Evolutionary conservation across 768 basidiomycete species (phyloP).

Genomic region (Boletus rubropictus): DNA sequence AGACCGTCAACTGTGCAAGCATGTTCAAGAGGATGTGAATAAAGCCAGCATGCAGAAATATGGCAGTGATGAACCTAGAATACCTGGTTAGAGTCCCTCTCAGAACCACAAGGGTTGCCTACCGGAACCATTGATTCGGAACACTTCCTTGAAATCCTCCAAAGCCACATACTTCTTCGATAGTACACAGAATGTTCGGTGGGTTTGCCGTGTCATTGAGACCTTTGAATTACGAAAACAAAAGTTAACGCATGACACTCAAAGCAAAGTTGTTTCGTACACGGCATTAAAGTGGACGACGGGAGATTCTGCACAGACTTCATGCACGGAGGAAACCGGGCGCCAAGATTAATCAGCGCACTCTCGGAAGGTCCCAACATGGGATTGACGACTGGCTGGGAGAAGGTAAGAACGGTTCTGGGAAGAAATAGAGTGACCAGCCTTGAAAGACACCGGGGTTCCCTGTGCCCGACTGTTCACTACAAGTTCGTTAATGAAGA

Average conservation of each 20-base stretch:
- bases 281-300: constrained; percentile 49
- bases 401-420: constrained; percentile 6
- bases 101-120: constrained; percentile 31
- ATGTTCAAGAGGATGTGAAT: constrained; percentile 90
- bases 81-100: constrained; percentile 35
- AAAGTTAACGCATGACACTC: constrained; percentile 6
- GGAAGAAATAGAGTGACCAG: constrained; percentile 22
- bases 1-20: constrained; percentile 76
- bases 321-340: constrained; percentile 93
- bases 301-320: constrained; percentile 58
- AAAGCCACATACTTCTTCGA: constrained; percentile 85
- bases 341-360: constrained; percentile 81
- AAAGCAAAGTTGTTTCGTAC: constrained; percentile 35
- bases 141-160: constrained; percentile 53
- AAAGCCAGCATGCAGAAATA: constrained; percentile 94
- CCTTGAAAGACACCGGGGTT: constrained; percentile 80
- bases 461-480: constrained; percentile 73
- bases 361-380: constrained; percentile 88
- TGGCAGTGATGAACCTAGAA: constrained; percentile 73
- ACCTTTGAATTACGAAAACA: constrained; percentile 37
- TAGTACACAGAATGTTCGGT: constrained; percentile 57
- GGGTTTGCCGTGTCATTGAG: constrained; percentile 84
- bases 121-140: constrained; percentile 57
- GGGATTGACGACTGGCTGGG: constrained; percentile 72
- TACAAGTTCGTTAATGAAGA: constrained; percentile 84